Evolutionary conservation across 768 basidiomycete species (phyloP), one percentile per base, ranked within the genome.

Genomic region (Lactifluus hygrophoroides): DNA sequence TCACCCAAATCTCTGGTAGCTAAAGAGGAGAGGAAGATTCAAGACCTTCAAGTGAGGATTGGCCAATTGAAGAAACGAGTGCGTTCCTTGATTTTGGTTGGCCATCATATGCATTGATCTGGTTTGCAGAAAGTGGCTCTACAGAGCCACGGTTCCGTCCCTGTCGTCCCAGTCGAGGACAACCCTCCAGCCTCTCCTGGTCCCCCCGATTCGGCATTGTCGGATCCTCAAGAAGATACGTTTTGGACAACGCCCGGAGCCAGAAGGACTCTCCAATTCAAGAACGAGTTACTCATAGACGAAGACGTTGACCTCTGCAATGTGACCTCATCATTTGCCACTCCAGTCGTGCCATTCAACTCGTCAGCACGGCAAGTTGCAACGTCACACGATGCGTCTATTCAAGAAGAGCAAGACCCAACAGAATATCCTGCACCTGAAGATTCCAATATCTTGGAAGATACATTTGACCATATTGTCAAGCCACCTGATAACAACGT

Each of bases 241-340:
- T 83, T 85, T 66, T 86, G 85, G 83, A 78, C 75, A 30, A 83
- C 84, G 0, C 82, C 84, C 7, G 73, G 70, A 35, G 77, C 77
- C 1, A 78, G 76, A 14, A 82, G 83, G 38, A 80, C 80, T 0
- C 72, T 88, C 14, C 80, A 78, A 51, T 87, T 89, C 61, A 77
- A 78, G 1, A 81, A 84, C 40, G 82, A 82, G 58, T 73, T 82
- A 14, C 72, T 85, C 28, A 68, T 82, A 67, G 79, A 87, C 61
- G 86, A 88, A 63, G 72, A 81, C 19, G 77, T 82, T 3, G 81
- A 87, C 64, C 70, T 86, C 30, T 77, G 59, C 59, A 48, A 74
- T 74, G 56, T 74, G 19, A 67, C 65, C 0, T 54, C 64, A 2
- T 68, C 76, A 3, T 83, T 84, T 30, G 67, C 71, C 14, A 79